Evolutionary conservation across 768 basidiomycete species (phyloP), one percentile per base, ranked within the genome.

Genomic region (Holtermanniella nyarrowii): DNA sequence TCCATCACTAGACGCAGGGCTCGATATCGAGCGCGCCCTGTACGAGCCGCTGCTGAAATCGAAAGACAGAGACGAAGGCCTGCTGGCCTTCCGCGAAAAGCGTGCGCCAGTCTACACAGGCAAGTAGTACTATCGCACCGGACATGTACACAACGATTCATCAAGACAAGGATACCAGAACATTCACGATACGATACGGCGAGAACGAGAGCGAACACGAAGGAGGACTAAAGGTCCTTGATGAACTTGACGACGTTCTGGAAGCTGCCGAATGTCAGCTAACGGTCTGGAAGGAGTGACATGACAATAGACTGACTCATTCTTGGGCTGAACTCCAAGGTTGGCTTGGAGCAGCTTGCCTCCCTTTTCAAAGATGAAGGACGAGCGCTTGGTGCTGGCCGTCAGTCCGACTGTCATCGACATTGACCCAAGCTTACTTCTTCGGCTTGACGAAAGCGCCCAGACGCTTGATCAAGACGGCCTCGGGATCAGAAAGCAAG

Each of bases 11-110:
- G 88, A 90, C 72, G 78, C 82, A 52, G 86, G 86, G 80, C 77
- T 96, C n/a, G 87, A 91, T 68, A 86, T 91, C 56, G 90, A 95
- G 70, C 77, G 85, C 27, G 81, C 82, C 4, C 80, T 85, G 12
- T 96, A 96, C 55, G 85, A 93, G 58, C 77, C 79, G 2, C 76
- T 96, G 18, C 75, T 95, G 20, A 76, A 77, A 26, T 83, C 78
- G 5, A 77, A 80, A 56, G 90, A 96, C 68, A 79, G 90, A 18
- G 58, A 77, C 4, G 90, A 96, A 72, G 90, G 89, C 3, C 74
- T 95, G 37, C 72, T 80, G 48, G 90, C 90, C 13, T 95, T 93
- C 74, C 82, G 77, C 61, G 85, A 86, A 72, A 91, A 90, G 69
- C 76, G 89, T 40, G 71, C 72, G 11, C 86, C 89, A 0, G 69